These are phyloP conservation scores for Apiospora malaysiana DNA, from an alignment of 2,329 filamentous ascomycete species.

Conservation along the genomic window DNA sequence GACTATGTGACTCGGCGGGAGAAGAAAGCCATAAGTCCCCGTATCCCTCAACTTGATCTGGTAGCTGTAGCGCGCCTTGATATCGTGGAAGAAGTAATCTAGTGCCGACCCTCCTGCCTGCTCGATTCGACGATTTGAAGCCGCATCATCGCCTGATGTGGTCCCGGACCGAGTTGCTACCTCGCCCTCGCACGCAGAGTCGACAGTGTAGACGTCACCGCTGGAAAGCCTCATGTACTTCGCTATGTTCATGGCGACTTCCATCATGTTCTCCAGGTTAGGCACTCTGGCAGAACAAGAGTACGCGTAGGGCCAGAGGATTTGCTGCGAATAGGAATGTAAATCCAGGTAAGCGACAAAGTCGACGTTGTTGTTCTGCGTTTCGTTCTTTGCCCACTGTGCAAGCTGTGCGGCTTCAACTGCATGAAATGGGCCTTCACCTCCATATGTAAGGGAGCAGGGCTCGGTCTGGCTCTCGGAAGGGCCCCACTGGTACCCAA, in stretches of 20 bases:
- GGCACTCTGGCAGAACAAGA: slow-evolving; percentile 80
- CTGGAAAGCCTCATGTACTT: slow-evolving; percentile 86
- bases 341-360: slow-evolving; percentile 90
- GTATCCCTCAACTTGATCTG: slow-evolving; percentile 94
- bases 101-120: slow-evolving; percentile 83
- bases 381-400: slow-evolving; percentile 83
- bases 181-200: slow-evolving; percentile 86
- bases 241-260: slow-evolving; percentile 84
- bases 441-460: slow-evolving; percentile 90
- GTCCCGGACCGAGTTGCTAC: slow-evolving; percentile 46
- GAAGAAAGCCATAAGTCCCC: slow-evolving; percentile 90
- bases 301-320: slow-evolving; percentile 91
- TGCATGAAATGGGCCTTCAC: slow-evolving; percentile 81
- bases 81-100: slow-evolving; percentile 93
- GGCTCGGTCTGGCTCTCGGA: slow-evolving; percentile 72
- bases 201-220: slow-evolving; percentile 77
- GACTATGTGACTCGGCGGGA: slow-evolving; percentile 85
- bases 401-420: slow-evolving; percentile 78
- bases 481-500: slow-evolving; percentile 83
- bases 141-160: slow-evolving; percentile 30
- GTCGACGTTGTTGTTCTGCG: slow-evolving; percentile 69
- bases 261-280: slow-evolving; percentile 88
- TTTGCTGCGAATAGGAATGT: slow-evolving; percentile 94
- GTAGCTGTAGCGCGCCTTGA: slow-evolving; percentile 83
- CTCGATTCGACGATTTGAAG: slow-evolving; percentile 61